Evolutionary conservation across 306 rosid species (phyloP).

Genomic region (Alnus rubra): DNA sequence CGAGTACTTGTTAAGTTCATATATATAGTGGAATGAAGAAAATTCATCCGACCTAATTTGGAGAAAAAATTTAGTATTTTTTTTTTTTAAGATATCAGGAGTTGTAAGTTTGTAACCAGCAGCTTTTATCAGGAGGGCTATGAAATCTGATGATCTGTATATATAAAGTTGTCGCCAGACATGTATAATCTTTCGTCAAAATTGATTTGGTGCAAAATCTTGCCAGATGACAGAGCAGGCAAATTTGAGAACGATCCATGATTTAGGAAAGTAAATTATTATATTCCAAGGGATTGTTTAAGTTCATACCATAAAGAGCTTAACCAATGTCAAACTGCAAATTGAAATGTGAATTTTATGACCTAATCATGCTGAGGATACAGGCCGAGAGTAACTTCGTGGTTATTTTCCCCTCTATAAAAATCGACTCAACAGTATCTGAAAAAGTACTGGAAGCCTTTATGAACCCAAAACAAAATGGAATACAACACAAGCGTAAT

Average conservation of each 20-base stretch:
- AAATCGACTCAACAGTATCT: slow-evolving; percentile 26
- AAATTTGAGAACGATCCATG: not conserved
- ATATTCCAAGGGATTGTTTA: not conserved
- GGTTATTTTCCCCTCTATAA: slow-evolving; percentile 33
- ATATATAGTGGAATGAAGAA: no score
- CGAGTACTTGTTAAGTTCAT: no score
- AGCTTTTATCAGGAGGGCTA: not conserved
- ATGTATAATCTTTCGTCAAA: not conserved
- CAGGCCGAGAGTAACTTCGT: slow-evolving; percentile 18
- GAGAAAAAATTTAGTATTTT: no score
- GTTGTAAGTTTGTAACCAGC: not conserved
- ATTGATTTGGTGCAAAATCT: not conserved
- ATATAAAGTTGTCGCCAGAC: not conserved
- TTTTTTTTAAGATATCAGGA: not conserved
- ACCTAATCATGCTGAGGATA: not conserved
- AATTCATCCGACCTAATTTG: no score
- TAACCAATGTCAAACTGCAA: not conserved
- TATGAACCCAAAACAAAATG: slow-evolving; percentile 14
- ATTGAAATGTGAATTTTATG: not conserved
- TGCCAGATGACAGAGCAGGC: not conserved
- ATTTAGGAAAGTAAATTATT: not conserved
- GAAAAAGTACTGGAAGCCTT: slow-evolving; percentile 24
- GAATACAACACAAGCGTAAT: slow-evolving; percentile 27
- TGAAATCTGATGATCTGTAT: not conserved
- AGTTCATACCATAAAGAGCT: not conserved